Evolutionary conservation across 2,329 filamentous ascomycete genomes (phyloP).

Genomic region (Pseudogymnoascus sp.): DNA sequence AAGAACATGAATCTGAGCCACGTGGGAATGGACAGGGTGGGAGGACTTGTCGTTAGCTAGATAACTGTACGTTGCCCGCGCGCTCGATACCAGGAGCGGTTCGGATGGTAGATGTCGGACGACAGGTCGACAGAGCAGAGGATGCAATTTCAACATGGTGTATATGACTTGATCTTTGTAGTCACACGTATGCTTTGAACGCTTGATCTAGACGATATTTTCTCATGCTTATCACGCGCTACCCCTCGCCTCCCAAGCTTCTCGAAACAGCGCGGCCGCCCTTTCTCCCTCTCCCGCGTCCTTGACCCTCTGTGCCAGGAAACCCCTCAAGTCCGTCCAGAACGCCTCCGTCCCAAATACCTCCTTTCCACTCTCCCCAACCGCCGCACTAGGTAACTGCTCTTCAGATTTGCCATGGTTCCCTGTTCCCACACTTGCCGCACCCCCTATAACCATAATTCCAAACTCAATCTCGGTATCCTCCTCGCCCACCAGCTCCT

Average conservation of each 20-base stretch:
- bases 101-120: constrained; percentile 4
- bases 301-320: constrained; percentile 70
- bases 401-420: constrained; percentile 29
- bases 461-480: constrained; percentile 61
- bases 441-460: constrained; percentile 82
- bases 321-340: constrained; percentile 79
- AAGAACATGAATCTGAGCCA: constrained; percentile 6
- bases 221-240: background rate
- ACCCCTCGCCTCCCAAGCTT: constrained; percentile 53
- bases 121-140: constrained; percentile 4
- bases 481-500: constrained; percentile 59
- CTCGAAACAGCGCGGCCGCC: constrained; percentile 60
- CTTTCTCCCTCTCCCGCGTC: constrained; percentile 60
- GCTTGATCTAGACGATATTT: background rate
- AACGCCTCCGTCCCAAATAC: constrained; percentile 67
- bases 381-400: constrained; percentile 31
- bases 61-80: constrained; percentile 3
- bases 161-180: constrained; percentile 1
- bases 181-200: background rate
- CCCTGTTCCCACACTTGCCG: constrained; percentile 30
- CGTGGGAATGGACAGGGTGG: constrained; percentile 9
- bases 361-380: constrained; percentile 46
- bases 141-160: constrained; percentile 2
- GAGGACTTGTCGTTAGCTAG: constrained; percentile 13
- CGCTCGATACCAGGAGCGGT: background rate